Evolutionary conservation across 2,329 filamentous ascomycete genomes (phyloP).

Genomic region (Paramyrothecium sp.): DNA sequence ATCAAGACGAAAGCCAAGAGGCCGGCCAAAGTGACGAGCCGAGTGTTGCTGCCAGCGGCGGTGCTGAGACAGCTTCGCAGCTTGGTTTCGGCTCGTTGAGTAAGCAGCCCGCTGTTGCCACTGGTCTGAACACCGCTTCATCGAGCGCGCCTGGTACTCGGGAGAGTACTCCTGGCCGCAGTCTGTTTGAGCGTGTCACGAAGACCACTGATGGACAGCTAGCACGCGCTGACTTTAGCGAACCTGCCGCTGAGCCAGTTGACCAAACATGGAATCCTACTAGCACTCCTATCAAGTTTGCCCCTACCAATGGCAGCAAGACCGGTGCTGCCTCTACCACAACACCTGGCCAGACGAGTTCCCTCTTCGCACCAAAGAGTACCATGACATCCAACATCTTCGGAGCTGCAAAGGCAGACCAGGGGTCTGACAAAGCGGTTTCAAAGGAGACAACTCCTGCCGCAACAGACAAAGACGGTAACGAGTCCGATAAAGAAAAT

Average conservation of each 20-base stretch:
- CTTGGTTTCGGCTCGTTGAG: conserved; percentile 20
- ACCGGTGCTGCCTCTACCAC: conserved; percentile 30
- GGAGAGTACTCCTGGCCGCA: conserved; percentile 44
- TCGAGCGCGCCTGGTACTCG: conserved; percentile 40
- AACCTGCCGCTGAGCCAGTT: conserved; percentile 20
- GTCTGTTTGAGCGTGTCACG: conserved; percentile 55
- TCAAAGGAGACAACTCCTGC: conserved; percentile 18
- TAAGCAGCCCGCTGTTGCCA: conserved; percentile 27
- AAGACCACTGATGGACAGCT: conserved; percentile 50
- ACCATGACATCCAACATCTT: conserved; percentile 32
- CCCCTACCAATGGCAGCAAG: conserved; percentile 28
- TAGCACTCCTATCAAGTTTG: conserved; percentile 56
- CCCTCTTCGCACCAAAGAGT: conserved; percentile 35
- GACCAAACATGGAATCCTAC: conserved; percentile 43
- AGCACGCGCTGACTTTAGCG: conserved; percentile 34
- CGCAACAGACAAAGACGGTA: conserved; percentile 29
- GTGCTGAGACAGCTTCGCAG: conserved; percentile 36
- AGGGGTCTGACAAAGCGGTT: conserved; percentile 23
- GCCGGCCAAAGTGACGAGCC: conserved; percentile 41
- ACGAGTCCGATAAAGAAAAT: conserved; percentile 45
- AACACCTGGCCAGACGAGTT: conserved; percentile 24
- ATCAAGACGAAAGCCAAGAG: conserved; percentile 41
- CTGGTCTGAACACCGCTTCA: conserved; percentile 15
- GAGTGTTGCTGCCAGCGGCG: conserved; percentile 39
- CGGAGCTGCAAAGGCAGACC: conserved; percentile 30